Percentiles rank a stretch among this genome's conserved stretches.
phyloP scores from a whole-genome alignment of 768 basidiomycete species.

The Mycena venus region DNA sequence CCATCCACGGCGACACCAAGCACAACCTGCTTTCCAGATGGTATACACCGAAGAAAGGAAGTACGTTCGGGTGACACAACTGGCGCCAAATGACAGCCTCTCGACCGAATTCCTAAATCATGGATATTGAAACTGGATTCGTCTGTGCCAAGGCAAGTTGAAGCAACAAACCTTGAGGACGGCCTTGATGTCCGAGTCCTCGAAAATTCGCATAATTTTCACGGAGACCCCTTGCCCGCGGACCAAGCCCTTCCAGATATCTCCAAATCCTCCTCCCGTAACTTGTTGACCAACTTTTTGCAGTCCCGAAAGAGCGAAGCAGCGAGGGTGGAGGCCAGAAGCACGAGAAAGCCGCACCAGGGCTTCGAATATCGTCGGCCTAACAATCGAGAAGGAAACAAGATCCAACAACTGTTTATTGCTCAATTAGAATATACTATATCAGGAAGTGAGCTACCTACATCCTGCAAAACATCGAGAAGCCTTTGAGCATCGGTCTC shows the following conservation, averaged over 20 bases:
- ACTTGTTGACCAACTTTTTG: slow-evolving; percentile 21
- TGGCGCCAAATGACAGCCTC: slow-evolving; percentile 39
- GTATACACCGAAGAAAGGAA: slow-evolving; percentile 38
- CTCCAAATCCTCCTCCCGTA: slow-evolving; percentile 26
- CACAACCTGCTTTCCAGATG: slow-evolving; percentile 29
- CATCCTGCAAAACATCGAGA: slow-evolving; percentile 28
- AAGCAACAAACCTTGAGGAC: slow-evolving; percentile 1
- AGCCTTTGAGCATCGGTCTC: background rate
- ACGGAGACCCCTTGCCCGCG: slow-evolving; percentile 25
- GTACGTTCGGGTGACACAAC: slow-evolving; percentile 36
- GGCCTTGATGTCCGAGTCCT: slow-evolving; percentile 5
- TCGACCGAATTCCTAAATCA: slow-evolving; percentile 13
- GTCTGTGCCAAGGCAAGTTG: too few relatives aligned
- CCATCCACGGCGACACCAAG: slow-evolving; percentile 46
- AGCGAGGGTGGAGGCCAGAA: slow-evolving; percentile 23
- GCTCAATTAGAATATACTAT: background rate
- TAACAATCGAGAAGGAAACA: background rate
- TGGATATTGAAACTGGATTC: too few relatives aligned
- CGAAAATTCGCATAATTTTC: slow-evolving; percentile 25
- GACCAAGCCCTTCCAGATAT: slow-evolving; percentile 24
- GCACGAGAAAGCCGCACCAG: slow-evolving; percentile 19
- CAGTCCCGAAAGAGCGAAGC: slow-evolving; percentile 12
- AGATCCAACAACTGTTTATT: slow-evolving; percentile 10
- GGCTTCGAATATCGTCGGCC: background rate
- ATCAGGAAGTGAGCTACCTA: background rate